These are phyloP conservation scores for Thamnidium elegans DNA, from an alignment of 192 early-diverging fungal species.

Conservation along the genomic window DNA sequence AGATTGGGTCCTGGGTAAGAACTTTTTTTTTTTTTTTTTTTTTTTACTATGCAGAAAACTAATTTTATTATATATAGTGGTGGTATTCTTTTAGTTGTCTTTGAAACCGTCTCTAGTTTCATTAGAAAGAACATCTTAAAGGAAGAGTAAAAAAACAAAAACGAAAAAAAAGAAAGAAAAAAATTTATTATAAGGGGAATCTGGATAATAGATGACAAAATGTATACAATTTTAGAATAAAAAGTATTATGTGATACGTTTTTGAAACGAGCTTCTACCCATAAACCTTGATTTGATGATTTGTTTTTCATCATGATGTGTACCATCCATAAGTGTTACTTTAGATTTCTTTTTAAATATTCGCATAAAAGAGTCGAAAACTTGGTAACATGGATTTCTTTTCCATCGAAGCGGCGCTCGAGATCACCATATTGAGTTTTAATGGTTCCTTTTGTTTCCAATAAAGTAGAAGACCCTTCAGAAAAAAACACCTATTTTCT, in stretches of 20 bases:
- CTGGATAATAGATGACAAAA: no score
- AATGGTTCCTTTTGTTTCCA: no score
- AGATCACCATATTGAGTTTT: no score
- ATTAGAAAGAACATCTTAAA: constrained; percentile 72
- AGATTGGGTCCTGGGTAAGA: constrained; percentile 80
- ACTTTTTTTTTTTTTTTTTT: not conserved
- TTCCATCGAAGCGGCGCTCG: no score
- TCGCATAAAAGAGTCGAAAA: constrained; percentile 2
- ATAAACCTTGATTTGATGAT: not conserved
- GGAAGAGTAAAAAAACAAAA: constrained; percentile 27
- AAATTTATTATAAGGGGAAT: no score
- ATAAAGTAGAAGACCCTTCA: not conserved
- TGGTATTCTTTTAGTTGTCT: constrained; percentile 85
- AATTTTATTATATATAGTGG: constrained; percentile 37
- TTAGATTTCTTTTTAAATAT: constrained; percentile 11
- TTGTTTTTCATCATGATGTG: not conserved
- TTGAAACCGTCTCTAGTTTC: constrained; percentile 79
- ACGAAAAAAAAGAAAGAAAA: no score
- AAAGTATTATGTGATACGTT: not conserved
- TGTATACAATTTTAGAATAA: not conserved
- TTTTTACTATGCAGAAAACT: not conserved
- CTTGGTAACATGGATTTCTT: no score
- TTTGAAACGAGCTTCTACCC: not conserved
- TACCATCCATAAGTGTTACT: not conserved
- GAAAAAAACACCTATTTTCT: not conserved